A percentile compares a stretch with the other conserved stretches of the same genome.
Evolutionary conservation across 306 rosid species (phyloP).

Genomic region (Sesbania bispinosa): DNA sequence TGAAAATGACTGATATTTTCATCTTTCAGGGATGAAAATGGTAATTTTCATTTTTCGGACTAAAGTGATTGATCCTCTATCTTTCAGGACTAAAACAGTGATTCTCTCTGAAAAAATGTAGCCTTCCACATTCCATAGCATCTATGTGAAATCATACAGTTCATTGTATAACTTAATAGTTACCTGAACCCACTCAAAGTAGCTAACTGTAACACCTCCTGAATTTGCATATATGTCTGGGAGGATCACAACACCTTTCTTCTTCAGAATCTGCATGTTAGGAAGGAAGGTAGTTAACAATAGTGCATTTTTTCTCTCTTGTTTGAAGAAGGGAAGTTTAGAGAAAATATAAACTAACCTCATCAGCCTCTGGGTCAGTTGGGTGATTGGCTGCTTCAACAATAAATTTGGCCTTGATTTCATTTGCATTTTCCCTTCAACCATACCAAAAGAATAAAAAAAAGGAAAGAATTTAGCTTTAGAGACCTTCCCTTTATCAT

Average conservation of each 20-base stretch:
- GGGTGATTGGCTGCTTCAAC: constrained; percentile 97
- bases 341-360: constrained; percentile 40
- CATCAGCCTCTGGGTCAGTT: constrained; percentile 95
- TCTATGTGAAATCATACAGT: neutral
- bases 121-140: neutral
- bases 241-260: constrained; percentile 79
- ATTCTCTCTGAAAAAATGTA: too few relatives aligned
- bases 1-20: too few relatives aligned
- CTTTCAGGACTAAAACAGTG: too few relatives aligned
- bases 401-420: constrained; percentile 77
- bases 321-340: neutral
- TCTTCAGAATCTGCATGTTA: constrained; percentile 65
- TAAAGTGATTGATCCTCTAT: too few relatives aligned
- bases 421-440: constrained; percentile 77
- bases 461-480: neutral
- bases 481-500: neutral
- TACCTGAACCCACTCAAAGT: constrained; percentile 99
- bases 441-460: neutral
- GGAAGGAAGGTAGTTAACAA: neutral
- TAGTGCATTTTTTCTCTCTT: neutral
- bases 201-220: constrained; percentile 96
- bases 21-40: too few relatives aligned
- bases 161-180: too few relatives aligned
- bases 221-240: constrained; percentile 98
- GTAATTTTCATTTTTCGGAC: too few relatives aligned